Base-by-base conservation (phyloP, 768 basidiomycete species). In the Lentinula guzmanii region DNA sequence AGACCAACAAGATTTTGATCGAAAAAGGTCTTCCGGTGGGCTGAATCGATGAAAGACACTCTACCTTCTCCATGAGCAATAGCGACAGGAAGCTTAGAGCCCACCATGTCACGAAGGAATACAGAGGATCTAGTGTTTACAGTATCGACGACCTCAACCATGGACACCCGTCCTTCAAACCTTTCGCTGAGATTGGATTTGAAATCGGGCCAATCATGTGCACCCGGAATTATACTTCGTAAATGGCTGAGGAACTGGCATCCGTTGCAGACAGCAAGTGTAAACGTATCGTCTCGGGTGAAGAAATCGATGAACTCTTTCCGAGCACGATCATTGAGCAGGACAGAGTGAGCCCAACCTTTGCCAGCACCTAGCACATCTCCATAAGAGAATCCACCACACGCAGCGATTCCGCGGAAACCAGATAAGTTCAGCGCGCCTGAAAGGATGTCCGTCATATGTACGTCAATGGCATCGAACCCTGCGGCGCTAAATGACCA, bases 361-460 rank as follows among this genome's bases (percentile, higher is more conserved):
- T 90, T 95, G 8, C 96, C 97, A 8, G 97, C 96, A 34, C 97
- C 95, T 9, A 99, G 83, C 13, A 98, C 96, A 72, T 99, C 96
- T 42, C 96, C 96, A 69, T 98, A 99, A 8, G 96, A 98, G 81
- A 99, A 99, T 3, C 97, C 97, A 60, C 97, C 97, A 68, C 96
- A 98, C 2, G 96, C 96, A 6, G 91, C 96, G 58, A 99, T 72
- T 46, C 97, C 97, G 52, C 85, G 83, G 82, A 97, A 98, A 60
- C 77, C 75, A 10, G 69, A 62, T 41, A 99, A 80, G 46, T 78
- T 81, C 50, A 86, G 75, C 24, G 68, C 68, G 43, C 93, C 92
- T 41, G 81, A 79, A 64, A 99, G 84, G 72, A 99, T 86, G 73
- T 99, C 97, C 11, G 93, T 91, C 96, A 98, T 98, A 75, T 99